These are phyloP conservation scores for Ciborinia camelliae DNA, from an alignment of 2,329 filamentous ascomycete genomes.

Conservation along the genomic window DNA sequence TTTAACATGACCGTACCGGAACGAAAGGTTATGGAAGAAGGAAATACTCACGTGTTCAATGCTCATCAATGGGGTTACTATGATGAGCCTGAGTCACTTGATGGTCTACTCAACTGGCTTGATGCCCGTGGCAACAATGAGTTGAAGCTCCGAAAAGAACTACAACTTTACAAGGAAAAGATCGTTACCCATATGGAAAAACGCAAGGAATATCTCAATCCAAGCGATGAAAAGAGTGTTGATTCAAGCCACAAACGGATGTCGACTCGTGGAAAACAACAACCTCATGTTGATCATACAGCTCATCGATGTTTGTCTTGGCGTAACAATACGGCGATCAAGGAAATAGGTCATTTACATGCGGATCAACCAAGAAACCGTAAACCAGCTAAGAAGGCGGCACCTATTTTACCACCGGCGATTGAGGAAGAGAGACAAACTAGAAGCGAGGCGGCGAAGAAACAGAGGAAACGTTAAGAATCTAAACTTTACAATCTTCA, in stretches of 20 bases:
- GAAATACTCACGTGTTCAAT: conserved; percentile 69
- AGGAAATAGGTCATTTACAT: conserved; percentile 57
- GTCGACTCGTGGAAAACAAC: conserved; percentile 56
- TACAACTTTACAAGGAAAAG: conserved; percentile 69
- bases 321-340: conserved; percentile 60
- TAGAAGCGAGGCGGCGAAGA: conserved; percentile 34
- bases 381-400: conserved; percentile 36
- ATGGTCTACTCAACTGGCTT: conserved; percentile 80
- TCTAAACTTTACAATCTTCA: neutral
- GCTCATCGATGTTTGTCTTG: conserved; percentile 60
- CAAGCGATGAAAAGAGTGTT: conserved; percentile 49
- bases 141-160: conserved; percentile 80
- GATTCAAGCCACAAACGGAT: conserved; percentile 46
- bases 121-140: conserved; percentile 85
- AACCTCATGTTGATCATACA: conserved; percentile 49
- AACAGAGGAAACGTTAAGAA: conserved; percentile 23
- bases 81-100: conserved; percentile 73
- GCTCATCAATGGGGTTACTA: conserved; percentile 90
- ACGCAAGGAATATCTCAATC: conserved; percentile 67
- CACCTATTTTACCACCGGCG: conserved; percentile 18
- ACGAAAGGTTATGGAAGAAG: conserved; percentile 83
- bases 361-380: conserved; percentile 52
- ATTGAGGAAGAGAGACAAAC: conserved; percentile 41
- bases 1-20: conserved; percentile 82
- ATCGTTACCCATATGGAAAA: conserved; percentile 79